These are phyloP conservation scores for Calocybe gangraenosa DNA, from an alignment of 768 basidiomycete species.

Conservation along the genomic window DNA sequence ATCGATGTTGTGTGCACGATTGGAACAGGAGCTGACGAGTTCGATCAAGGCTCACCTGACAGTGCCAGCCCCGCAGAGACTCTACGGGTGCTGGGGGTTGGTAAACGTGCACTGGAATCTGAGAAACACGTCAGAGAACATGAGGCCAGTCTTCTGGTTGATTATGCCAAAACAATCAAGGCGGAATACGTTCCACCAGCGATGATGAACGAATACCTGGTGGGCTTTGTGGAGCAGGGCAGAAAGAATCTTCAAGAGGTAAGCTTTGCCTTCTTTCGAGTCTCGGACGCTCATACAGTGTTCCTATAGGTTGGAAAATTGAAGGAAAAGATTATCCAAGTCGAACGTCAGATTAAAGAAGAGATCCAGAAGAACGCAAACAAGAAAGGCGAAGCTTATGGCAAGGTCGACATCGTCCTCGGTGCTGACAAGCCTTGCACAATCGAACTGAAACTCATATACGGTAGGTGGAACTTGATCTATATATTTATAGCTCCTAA, in stretches of 20 bases:
- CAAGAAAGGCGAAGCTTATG: constrained; percentile 30
- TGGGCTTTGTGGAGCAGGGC: constrained; percentile 34
- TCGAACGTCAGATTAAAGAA: constrained; percentile 35
- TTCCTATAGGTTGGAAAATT: constrained; percentile 28
- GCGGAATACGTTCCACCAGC: constrained; percentile 36
- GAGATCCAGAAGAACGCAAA: constrained; percentile 26
- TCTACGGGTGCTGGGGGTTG: constrained; percentile 31
- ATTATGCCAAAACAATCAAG: constrained; percentile 39
- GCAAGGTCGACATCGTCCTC: constrained; percentile 40
- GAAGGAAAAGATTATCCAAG: constrained; percentile 35
- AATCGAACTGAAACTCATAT: constrained; percentile 46
- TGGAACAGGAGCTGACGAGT: constrained; percentile 15
- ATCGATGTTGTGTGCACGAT: constrained; percentile 53
- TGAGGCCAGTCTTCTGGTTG: constrained; percentile 37
- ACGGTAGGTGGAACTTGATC: constrained; percentile 37
- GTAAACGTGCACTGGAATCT: constrained; percentile 30
- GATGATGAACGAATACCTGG: constrained; percentile 38
- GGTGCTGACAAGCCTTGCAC: constrained; percentile 30
- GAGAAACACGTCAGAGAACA: constrained; percentile 35
- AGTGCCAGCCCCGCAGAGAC: constrained; percentile 24
- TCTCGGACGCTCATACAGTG: too few relatives aligned
- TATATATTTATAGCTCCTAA: not conserved
- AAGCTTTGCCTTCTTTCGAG: constrained; percentile 5
- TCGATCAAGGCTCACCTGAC: too few relatives aligned
- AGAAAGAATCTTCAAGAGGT: constrained; percentile 29